Percentiles rank a stretch among this genome's conserved stretches.
phyloP scores from a whole-genome alignment of 805 yeast species.

The Ogataea parapolymorpha region DNA sequence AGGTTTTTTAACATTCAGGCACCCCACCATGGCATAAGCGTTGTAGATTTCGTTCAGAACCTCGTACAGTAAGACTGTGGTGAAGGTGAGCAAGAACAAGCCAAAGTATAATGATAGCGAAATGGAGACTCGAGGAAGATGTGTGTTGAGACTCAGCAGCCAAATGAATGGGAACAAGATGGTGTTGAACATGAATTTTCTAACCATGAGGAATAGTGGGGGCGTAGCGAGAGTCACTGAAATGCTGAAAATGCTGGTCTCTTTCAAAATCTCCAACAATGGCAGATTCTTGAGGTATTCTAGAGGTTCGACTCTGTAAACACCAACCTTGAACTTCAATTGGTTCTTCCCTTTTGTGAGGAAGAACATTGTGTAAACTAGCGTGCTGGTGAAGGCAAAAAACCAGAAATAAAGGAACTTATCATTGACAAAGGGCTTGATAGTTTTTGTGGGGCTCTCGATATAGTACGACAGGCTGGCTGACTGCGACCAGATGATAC shows the following conservation, averaged over 20 bases:
- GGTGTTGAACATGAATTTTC: slow-evolving; percentile 41
- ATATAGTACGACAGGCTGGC: slow-evolving; percentile 25
- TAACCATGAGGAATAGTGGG: slow-evolving; percentile 37
- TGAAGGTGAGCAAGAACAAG: slow-evolving; percentile 33
- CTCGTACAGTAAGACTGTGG: slow-evolving; percentile 49
- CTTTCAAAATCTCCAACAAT: slow-evolving; percentile 34
- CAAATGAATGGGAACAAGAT: slow-evolving; percentile 31
- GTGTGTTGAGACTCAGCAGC: slow-evolving; percentile 37
- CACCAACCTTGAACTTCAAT: slow-evolving; percentile 44
- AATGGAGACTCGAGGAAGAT: slow-evolving; percentile 38
- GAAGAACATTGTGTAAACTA: slow-evolving; percentile 49
- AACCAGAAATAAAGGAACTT: slow-evolving; percentile 49
- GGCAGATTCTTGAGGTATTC: slow-evolving; percentile 22
- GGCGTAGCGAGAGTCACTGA: slow-evolving; percentile 35
- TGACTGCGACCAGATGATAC: slow-evolving; percentile 22
- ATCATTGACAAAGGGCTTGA: slow-evolving; percentile 41
- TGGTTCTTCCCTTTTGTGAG: slow-evolving; percentile 53
- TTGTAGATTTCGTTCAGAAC: slow-evolving; percentile 52
- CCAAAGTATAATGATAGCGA: slow-evolving; percentile 32
- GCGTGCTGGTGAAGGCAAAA: slow-evolving; percentile 38
- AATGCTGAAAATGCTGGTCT: slow-evolving; percentile 34
- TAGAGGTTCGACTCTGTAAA: slow-evolving; percentile 40
- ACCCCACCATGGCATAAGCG: slow-evolving; percentile 69
- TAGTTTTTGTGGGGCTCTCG: slow-evolving; percentile 36
- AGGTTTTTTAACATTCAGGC: slow-evolving; percentile 63